These are phyloP conservation scores for Blastomyces gilchristii DNA, from an alignment of 2,329 filamentous ascomycete genomes.

Conservation along the genomic window DNA sequence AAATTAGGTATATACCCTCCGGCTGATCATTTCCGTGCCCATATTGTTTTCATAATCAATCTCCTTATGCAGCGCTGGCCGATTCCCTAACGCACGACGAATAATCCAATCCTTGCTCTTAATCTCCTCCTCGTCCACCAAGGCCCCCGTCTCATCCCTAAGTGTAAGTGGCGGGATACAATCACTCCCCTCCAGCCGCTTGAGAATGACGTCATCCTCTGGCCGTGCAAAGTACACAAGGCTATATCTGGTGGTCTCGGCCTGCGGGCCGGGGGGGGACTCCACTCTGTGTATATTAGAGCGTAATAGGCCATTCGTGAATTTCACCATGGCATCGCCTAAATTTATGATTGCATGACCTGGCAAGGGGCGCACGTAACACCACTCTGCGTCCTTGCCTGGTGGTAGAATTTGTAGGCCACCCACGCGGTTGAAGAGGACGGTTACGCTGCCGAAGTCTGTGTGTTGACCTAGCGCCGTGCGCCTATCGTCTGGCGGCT, in stretches of 20 bases:
- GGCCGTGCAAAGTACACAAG: constrained; percentile 47
- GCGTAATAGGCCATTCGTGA: constrained; percentile 33
- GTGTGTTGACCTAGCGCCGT: constrained; percentile 45
- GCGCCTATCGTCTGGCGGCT: constrained; percentile 33
- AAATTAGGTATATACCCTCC: constrained; percentile 21
- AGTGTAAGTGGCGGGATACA: constrained; percentile 25
- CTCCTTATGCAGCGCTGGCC: constrained; percentile 21
- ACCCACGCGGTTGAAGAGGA: constrained; percentile 48
- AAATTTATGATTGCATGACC: constrained; percentile 39
- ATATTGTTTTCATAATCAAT: constrained; percentile 26
- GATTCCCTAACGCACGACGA: constrained; percentile 28
- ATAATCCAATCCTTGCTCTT: constrained; percentile 37
- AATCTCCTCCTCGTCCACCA: constrained; percentile 25
- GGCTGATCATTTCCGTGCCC: constrained; percentile 28
- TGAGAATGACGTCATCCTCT: constrained; percentile 39
- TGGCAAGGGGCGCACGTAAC: constrained; percentile 43
- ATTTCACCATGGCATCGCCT: constrained; percentile 37
- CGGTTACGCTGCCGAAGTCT: constrained; percentile 47
- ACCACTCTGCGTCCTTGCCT: constrained; percentile 35
- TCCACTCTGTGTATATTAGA: constrained; percentile 43
- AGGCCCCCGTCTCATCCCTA: constrained; percentile 17
- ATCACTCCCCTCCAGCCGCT: constrained; percentile 28
- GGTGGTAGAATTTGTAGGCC: constrained; percentile 46
- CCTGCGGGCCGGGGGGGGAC: constrained; percentile 40
- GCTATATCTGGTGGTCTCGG: constrained; percentile 38